phyloP scores from a whole-genome alignment of 129 eudicot genomes.

The Oenanthe sinensis region DNA sequence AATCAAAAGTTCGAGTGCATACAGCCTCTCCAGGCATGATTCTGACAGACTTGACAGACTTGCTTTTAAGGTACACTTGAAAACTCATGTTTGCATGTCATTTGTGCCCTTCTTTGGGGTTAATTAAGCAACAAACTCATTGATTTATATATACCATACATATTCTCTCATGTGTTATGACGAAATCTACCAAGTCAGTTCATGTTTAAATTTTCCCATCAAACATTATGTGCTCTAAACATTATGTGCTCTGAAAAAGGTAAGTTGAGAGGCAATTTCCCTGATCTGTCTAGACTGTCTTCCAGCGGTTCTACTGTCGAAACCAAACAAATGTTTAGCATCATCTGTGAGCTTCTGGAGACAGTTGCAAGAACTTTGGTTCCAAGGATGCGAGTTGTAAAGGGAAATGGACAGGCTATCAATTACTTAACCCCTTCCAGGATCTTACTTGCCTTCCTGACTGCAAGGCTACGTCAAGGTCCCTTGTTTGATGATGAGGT shows the following conservation, averaged over 20 bases:
- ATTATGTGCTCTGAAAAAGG: too few relatives aligned
- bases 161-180: too few relatives aligned
- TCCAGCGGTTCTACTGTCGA: slow-evolving; percentile 64
- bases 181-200: too few relatives aligned
- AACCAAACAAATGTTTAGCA: slow-evolving; percentile 93
- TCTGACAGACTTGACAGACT: slow-evolving; percentile 78
- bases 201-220: too few relatives aligned
- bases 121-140: too few relatives aligned
- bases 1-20: slow-evolving; percentile 75
- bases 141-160: too few relatives aligned
- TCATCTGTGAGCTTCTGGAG: slow-evolving; percentile 93
- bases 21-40: slow-evolving; percentile 99
- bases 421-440: slow-evolving; percentile 94
- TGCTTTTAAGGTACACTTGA: slow-evolving; percentile 63
- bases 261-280: not conserved
- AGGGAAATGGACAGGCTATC: slow-evolving; percentile 88
- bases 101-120: not conserved
- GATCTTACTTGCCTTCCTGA: slow-evolving; percentile 82
- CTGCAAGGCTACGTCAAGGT: slow-evolving; percentile 88
- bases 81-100: too few relatives aligned
- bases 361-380: slow-evolving; percentile 95
- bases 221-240: too few relatives aligned
- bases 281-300: slow-evolving; percentile 2
- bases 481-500: slow-evolving; percentile 98
- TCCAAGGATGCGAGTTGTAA: slow-evolving; percentile 89